phyloP scores from a whole-genome alignment of 495 filamentous ascomycete species.

The Glarea lozoyensis region DNA sequence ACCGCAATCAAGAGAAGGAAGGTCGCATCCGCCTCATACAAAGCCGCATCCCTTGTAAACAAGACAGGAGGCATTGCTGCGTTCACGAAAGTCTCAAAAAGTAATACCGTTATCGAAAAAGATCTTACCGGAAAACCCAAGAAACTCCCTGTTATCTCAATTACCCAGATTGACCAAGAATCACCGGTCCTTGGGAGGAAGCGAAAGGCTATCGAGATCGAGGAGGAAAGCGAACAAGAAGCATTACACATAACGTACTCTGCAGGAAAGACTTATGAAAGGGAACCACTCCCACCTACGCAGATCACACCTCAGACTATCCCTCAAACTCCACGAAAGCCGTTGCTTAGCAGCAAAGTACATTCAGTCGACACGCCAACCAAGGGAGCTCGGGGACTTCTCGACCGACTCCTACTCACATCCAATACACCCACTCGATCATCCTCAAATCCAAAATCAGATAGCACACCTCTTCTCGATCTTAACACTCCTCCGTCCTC shows the following conservation, averaged over 20 bases:
- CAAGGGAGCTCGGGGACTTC: conserved; percentile 17
- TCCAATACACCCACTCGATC: conserved; percentile 10
- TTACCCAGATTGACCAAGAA: background rate
- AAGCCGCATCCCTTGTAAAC: background rate
- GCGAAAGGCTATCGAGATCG: conserved; percentile 12
- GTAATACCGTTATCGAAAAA: conserved; percentile 8
- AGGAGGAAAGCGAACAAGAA: conserved; percentile 12
- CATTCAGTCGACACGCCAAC: conserved; percentile 16
- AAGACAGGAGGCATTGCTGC: conserved; percentile 11
- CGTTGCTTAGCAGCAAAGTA: background rate
- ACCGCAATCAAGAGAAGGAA: conserved; percentile 18
- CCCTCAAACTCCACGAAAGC: conserved; percentile 16
- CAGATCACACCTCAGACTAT: too few species aligned
- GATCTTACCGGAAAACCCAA: too few species aligned
- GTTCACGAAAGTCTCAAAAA: conserved; percentile 22
- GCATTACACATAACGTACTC: conserved; percentile 1
- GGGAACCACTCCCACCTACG: too few species aligned
- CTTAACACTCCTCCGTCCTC: background rate
- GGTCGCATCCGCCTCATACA: conserved; percentile 8
- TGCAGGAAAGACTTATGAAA: background rate
- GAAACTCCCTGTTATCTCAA: conserved; percentile 3
- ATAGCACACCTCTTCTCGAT: conserved; percentile 2
- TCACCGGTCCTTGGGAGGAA: conserved; percentile 5
- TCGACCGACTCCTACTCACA: conserved; percentile 17
- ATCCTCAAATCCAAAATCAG: conserved; percentile 3